Conservation (phyloP, 202 grass and related monocot genomes). For the Dendrocalamus latiflorus region DNA sequence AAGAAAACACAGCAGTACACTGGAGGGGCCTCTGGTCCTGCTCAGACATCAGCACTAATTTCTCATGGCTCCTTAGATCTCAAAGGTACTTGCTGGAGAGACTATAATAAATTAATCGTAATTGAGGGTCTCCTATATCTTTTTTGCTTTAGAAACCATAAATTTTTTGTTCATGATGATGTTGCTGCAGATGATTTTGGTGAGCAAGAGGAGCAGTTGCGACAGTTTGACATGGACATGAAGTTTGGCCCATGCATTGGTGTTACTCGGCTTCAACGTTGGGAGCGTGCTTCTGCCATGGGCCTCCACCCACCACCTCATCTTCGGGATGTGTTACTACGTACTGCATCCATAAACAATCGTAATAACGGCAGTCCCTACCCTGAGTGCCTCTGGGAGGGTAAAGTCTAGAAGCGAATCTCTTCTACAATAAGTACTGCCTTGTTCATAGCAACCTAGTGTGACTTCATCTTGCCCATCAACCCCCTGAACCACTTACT, state of each 20-base stretch:
- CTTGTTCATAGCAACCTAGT: neutral
- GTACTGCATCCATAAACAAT: neutral
- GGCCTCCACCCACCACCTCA: slow-evolving; percentile 60
- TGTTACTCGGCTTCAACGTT: slow-evolving; percentile 62
- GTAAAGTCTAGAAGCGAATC: slow-evolving; percentile 43
- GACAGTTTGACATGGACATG: slow-evolving; percentile 63
- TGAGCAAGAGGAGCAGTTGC: slow-evolving; percentile 60
- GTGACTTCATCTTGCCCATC: neutral
- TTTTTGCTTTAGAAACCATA: neutral
- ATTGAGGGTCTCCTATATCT: neutral
- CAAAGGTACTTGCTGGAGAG: slow-evolving; percentile 17
- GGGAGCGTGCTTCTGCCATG: slow-evolving; percentile 72
- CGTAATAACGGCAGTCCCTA: neutral
- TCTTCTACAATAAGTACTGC: neutral
- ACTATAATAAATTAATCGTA: neutral
- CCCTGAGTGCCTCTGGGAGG: slow-evolving; percentile 58
- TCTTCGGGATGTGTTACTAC: slow-evolving; percentile 36
- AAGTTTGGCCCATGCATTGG: slow-evolving; percentile 72
- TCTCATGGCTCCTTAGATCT: slow-evolving; percentile 45
- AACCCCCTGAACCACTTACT: too few species aligned
- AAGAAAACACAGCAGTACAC: slow-evolving; percentile 43
- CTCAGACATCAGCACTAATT: slow-evolving; percentile 49
- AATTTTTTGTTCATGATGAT: neutral
- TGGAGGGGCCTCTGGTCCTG: slow-evolving; percentile 31
- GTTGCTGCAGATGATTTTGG: slow-evolving; percentile 34